Evolutionary conservation across 2,329 filamentous ascomycete genomes (phyloP), one percentile per base, ranked within the genome.

Genomic region (Aspergillus carbonarius): DNA sequence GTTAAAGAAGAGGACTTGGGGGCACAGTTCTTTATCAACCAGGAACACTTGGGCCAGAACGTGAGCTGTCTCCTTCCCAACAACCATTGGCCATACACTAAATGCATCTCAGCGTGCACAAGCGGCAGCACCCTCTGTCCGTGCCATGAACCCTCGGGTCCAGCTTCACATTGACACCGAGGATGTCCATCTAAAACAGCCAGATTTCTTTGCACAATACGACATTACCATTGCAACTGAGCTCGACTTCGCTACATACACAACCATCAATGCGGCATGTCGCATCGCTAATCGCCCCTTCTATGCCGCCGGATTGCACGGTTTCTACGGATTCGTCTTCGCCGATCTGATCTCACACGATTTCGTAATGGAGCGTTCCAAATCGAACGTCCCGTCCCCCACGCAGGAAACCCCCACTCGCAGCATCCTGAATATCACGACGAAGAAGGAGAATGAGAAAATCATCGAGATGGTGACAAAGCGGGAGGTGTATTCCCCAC

Each of bases 241-340:
- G 72, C 84, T 96, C 23, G 86, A 90, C 68, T 88, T 95, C 46
- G 81, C 85, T 58, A 86, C 87, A 0, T 84, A 96, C 62, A 86
- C 87, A 63, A 84, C 86, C 59, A 89, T 98, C 78, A 97, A 98
- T 77, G 91, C 91, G 20, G 89, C 90, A 27, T 93, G 92, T 40
- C 89, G 93, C 48, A 79, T 96, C 37, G 87, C 89, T 60, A 84
- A 86, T 62, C 86, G 87, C 49, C 88, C 92, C 10, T 97, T 97
- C 75, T 99, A 99, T 76, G 92, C 92, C 9, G 90, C 92, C 35
- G 89, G 88, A 52, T 86, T 89, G 2, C 91, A 97, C 72, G 95
- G 95, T 50, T 84, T 96, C 72, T 98, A 96, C 74, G 95, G 95
- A 57, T 99, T 91, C 78, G 90, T 96, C 65, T 99, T 99, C 74